Evolutionary conservation across 169 alveolate genomes (phyloP), one percentile per base, ranked within the genome.

Genomic region (Plasmodium blacklocki): DNA sequence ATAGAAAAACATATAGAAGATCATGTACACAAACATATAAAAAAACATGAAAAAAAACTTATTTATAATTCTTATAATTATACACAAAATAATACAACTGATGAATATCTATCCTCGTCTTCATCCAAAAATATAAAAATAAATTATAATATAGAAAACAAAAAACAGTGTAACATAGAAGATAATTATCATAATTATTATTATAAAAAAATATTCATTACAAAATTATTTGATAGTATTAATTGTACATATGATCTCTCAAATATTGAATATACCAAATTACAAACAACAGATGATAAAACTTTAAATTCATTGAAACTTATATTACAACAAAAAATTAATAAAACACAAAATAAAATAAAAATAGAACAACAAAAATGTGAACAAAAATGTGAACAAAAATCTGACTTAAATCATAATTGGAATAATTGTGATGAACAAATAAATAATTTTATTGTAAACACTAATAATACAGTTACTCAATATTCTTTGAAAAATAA

Each of bases 201-300:
- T 32, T 32, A 4, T 32, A 66, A 68, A 66, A 80, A 80, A 68
- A 80, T 80, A n/a, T 70, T 39, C 32, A 62, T 80, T 18, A 80
- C 63, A 2, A 80, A 80, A 80, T 60, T 80, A 26, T 80, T 80
- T 49, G 90, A 80, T 49, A 80, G 85, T 49, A 60, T 80, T 54
- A 70, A 67, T 62, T 68, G 83, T 43, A 68, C 73, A 49, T 80
- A 80, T 60, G 85, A 80, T 32, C 7, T 80, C 15, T 66, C 80
- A 8, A 66, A 60, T 19, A 29, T 80, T 60, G 90, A 80, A 45
- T 80, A 56, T 47, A 67, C 83, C 0, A 80, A 80, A 68, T 26
- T 80, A 15, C 56, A 58, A 2, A 68, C 21, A n/a, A 21, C 73
- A 1, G 90, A 80, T 80, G 67, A 56, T 15, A 54, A 80, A 80